These are phyloP conservation scores for Trichoderma sp. DNA, from an alignment of 2,329 filamentous ascomycete species.

Conservation along the genomic window DNA sequence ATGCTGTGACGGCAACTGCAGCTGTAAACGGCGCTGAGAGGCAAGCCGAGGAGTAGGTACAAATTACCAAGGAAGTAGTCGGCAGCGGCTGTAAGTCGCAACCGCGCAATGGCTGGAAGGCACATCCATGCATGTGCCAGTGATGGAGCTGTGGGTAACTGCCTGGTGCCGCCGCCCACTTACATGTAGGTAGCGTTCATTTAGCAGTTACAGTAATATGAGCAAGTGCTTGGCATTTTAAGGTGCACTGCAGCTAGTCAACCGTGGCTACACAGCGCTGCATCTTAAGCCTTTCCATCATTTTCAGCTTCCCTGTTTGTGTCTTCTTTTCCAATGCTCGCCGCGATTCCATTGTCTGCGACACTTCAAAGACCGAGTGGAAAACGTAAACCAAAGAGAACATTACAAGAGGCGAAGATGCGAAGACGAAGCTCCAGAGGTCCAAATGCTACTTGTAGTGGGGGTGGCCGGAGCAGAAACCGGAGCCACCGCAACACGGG, in stretches of 20 bases:
- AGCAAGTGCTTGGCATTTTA: background rate
- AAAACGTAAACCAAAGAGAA: background rate
- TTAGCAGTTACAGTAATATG: background rate
- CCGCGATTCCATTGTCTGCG: background rate
- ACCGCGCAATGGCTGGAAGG: slow-evolving; percentile 3
- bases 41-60: background rate
- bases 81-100: background rate
- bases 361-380: background rate
- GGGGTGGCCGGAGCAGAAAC: slow-evolving; percentile 12
- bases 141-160: slow-evolving; percentile 11
- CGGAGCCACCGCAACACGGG: slow-evolving; percentile 23
- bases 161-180: background rate
- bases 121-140: slow-evolving; percentile 20
- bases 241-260: slow-evolving; percentile 2
- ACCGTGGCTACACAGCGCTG: background rate
- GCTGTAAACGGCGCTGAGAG: background rate
- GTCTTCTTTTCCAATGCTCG: background rate
- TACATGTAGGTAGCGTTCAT: background rate
- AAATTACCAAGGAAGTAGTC: background rate
- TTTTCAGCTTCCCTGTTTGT: background rate
- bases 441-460: background rate
- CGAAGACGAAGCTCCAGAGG: background rate
- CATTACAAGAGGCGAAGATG: background rate
- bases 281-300: too few species aligned
- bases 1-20: background rate